Percentiles rank a stretch among this genome's conserved stretches.
phyloP scores from a whole-genome alignment of 805 yeast species.

The Torulaspora microellipsoides region DNA sequence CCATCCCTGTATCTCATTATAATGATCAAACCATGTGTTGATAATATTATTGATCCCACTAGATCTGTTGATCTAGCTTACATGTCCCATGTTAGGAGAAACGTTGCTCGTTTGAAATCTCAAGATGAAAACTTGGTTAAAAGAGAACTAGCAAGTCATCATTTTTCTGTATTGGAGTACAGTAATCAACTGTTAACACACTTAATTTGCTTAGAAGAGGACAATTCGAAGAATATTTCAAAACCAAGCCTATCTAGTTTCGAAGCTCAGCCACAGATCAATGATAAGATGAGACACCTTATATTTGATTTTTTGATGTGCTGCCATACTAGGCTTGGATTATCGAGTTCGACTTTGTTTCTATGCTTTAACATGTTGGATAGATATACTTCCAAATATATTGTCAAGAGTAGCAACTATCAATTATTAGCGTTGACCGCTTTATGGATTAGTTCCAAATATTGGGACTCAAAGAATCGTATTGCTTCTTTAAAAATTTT shows the following conservation, averaged over 20 bases:
- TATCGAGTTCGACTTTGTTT: slow-evolving; percentile 61
- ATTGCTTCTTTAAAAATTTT: slow-evolving; percentile 51
- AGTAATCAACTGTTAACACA: slow-evolving; percentile 39
- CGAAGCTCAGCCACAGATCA: slow-evolving; percentile 39
- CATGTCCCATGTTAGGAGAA: slow-evolving; percentile 22
- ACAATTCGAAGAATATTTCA: slow-evolving; percentile 14
- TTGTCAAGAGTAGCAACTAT: slow-evolving; percentile 75
- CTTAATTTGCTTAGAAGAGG: slow-evolving; percentile 33
- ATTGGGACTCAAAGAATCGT: slow-evolving; percentile 62
- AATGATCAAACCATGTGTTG: slow-evolving; percentile 7
- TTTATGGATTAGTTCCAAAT: slow-evolving; percentile 84
- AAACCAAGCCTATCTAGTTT: slow-evolving; percentile 30
- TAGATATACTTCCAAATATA: slow-evolving; percentile 77
- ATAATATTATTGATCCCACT: slow-evolving; percentile 6
- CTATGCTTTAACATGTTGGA: slow-evolving; percentile 71
- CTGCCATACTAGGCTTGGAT: slow-evolving; percentile 55
- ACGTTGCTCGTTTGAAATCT: slow-evolving; percentile 16
- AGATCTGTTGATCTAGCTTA: slow-evolving; percentile 11
- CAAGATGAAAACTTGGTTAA: slow-evolving; percentile 34
- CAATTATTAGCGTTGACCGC: slow-evolving; percentile 85
- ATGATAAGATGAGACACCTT: slow-evolving; percentile 58
- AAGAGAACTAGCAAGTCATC: slow-evolving; percentile 48
- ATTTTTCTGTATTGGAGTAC: slow-evolving; percentile 41
- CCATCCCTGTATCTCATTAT: no score
- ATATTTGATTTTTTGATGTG: slow-evolving; percentile 80